phyloP scores from a whole-genome alignment of 129 eudicot species.

The Chrysanthemum seticuspe region DNA sequence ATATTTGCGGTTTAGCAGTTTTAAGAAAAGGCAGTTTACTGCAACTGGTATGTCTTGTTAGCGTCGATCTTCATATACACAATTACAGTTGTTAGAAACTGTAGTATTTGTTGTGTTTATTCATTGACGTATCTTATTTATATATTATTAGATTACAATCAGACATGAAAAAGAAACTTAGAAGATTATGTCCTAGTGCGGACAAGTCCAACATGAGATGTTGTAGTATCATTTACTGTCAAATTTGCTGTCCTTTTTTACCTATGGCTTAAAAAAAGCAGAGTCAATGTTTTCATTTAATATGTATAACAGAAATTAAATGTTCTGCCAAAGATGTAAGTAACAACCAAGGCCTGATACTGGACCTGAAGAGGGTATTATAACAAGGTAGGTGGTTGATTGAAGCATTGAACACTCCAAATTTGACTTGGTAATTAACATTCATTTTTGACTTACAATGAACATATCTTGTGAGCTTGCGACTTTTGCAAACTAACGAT shows the following conservation, averaged over 20 bases:
- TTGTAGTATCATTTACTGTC: slow-evolving; percentile 4
- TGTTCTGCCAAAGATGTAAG: not conserved
- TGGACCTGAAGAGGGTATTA: not conserved
- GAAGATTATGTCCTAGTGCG: not conserved
- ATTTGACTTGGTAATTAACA: slow-evolving; percentile 11
- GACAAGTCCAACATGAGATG: not conserved
- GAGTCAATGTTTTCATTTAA: too few relatives aligned
- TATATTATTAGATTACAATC: too few relatives aligned
- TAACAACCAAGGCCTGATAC: slow-evolving; percentile 7
- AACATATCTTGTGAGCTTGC: not conserved
- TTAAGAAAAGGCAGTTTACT: not conserved
- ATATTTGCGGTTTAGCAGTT: not conserved
- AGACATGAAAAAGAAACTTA: not conserved
- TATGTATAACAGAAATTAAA: not conserved
- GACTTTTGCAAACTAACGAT: not conserved
- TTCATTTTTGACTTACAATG: slow-evolving; percentile 25
- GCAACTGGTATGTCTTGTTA: not conserved
- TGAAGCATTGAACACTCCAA: slow-evolving; percentile 9
- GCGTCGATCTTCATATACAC: not conserved
- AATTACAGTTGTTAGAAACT: not conserved
- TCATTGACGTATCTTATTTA: too few relatives aligned
- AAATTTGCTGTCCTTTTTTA: slow-evolving; percentile 15
- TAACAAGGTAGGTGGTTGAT: slow-evolving; percentile 7
- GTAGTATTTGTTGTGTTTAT: not conserved
- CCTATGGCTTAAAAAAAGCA: not conserved